These are phyloP conservation scores for Venturia nashicola DNA, from an alignment of 2,329 filamentous ascomycete species.

Conservation along the genomic window DNA sequence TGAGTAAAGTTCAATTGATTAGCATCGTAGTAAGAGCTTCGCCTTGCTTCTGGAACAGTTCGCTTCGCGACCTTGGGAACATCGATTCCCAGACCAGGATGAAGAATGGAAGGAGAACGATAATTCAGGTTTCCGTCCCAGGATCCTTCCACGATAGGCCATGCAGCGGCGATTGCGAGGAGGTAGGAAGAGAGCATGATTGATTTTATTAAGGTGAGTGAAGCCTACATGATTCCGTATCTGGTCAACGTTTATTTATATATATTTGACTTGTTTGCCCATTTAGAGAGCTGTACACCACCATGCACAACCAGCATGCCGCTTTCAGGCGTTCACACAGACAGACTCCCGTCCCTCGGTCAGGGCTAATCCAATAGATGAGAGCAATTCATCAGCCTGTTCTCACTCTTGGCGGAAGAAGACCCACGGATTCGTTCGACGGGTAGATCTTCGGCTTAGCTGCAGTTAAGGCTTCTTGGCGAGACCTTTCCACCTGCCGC, in stretches of 20 bases:
- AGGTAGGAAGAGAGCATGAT: not conserved
- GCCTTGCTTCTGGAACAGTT: not conserved
- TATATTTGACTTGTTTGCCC: not conserved
- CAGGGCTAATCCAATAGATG: not conserved
- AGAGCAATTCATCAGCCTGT: not conserved
- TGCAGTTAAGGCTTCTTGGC: not conserved
- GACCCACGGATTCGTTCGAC: not conserved
- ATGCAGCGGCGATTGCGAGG: not conserved
- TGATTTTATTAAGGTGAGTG: not conserved
- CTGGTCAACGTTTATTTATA: not conserved
- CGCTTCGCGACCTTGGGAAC: slow-evolving; percentile 20
- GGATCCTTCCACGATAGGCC: not conserved
- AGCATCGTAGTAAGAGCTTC: not conserved
- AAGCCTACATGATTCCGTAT: not conserved
- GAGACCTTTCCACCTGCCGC: not conserved
- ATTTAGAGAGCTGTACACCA: not conserved
- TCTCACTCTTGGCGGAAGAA: not conserved
- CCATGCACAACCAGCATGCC: not conserved
- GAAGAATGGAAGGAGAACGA: slow-evolving; percentile 4
- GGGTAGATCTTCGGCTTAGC: not conserved
- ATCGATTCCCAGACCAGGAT: slow-evolving; percentile 42
- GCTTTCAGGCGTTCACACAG: not conserved
- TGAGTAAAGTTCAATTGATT: slow-evolving; percentile 49
- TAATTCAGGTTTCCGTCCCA: slow-evolving; percentile 7
- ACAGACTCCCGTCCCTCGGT: not conserved